Evolutionary conservation across 2,329 filamentous ascomycete species (phyloP).

Genomic region (Neofusicoccum sp.): DNA sequence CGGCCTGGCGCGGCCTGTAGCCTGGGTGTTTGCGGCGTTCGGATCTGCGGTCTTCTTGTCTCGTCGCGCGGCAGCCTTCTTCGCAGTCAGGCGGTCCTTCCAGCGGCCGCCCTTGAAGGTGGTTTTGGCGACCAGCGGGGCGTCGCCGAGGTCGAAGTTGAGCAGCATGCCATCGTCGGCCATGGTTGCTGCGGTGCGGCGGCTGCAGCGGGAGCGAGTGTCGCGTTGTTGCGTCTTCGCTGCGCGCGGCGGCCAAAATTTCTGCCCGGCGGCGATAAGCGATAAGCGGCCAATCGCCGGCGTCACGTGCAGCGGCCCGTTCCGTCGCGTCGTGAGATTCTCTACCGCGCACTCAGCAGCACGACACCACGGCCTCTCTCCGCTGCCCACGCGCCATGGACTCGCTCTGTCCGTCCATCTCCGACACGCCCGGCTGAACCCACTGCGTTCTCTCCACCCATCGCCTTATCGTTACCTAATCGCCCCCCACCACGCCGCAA

Average conservation of each 20-base stretch:
- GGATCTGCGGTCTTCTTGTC: conserved; percentile 39
- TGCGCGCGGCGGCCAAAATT: background rate
- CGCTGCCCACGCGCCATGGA: conserved; percentile 3
- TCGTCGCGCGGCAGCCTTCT: conserved; percentile 62
- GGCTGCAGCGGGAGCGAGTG: background rate
- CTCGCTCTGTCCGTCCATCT: background rate
- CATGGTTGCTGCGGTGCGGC: conserved; percentile 55
- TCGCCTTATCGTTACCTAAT: background rate
- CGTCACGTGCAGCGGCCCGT: conserved; percentile 1
- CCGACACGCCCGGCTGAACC: background rate
- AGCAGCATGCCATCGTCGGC: conserved; percentile 92
- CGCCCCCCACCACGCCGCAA: background rate
- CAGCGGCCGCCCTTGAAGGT: conserved; percentile 87
- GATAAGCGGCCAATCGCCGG: background rate
- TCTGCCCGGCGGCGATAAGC: background rate
- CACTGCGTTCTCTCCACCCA: background rate
- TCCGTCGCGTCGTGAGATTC: background rate
- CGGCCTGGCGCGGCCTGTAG: no score
- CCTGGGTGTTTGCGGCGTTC: background rate
- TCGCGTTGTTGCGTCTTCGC: background rate
- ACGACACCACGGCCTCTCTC: background rate
- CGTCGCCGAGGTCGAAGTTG: conserved; percentile 79
- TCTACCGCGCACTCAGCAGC: conserved; percentile 15
- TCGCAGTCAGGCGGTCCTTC: conserved; percentile 81
- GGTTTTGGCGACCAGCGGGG: conserved; percentile 60